These are phyloP conservation scores for Syncephalastrum racemosum DNA, from an alignment of 371 early-diverging fungal genomes.

Conservation along the genomic window DNA sequence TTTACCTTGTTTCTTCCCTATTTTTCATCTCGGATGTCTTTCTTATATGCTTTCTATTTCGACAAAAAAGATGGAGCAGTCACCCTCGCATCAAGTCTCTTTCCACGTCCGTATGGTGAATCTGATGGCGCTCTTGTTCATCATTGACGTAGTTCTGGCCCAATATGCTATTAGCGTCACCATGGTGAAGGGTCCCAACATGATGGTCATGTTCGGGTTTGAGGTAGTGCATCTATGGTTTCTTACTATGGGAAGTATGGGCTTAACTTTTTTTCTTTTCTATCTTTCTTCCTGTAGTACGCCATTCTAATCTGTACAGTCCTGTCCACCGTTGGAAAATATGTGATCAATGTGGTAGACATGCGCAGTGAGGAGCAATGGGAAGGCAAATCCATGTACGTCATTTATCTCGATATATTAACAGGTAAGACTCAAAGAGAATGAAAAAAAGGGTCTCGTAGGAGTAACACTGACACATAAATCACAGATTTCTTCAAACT, in stretches of 20 bases:
- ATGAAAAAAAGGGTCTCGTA: neutral
- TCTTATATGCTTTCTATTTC: too few species aligned
- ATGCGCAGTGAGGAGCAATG: constrained; percentile 80
- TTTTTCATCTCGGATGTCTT: neutral
- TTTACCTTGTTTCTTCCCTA: constrained; percentile 1
- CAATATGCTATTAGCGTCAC: constrained; percentile 67
- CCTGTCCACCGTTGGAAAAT: constrained; percentile 75
- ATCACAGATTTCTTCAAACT: constrained; percentile 83
- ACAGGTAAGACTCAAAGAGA: constrained; percentile 53
- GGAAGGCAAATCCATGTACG: constrained; percentile 91
- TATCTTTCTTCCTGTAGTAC: constrained; percentile 56
- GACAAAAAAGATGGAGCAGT: constrained; percentile 78
- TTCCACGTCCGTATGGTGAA: constrained; percentile 73
- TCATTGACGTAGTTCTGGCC: constrained; percentile 71
- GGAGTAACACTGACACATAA: neutral
- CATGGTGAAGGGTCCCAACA: constrained; percentile 66
- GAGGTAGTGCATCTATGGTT: constrained; percentile 67
- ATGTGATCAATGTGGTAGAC: constrained; percentile 84
- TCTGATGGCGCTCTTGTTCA: constrained; percentile 63
- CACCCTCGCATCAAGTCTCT: constrained; percentile 57
- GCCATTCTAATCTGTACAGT: constrained; percentile 78
- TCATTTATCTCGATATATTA: constrained; percentile 85
- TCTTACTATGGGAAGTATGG: neutral
- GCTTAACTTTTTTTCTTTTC: neutral
- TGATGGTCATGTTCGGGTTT: constrained; percentile 96